Percentiles rank a stretch among this genome's conserved stretches.
Evolutionary conservation across 495 filamentous ascomycete species (phyloP).

Genomic region (Neurospora sp.): DNA sequence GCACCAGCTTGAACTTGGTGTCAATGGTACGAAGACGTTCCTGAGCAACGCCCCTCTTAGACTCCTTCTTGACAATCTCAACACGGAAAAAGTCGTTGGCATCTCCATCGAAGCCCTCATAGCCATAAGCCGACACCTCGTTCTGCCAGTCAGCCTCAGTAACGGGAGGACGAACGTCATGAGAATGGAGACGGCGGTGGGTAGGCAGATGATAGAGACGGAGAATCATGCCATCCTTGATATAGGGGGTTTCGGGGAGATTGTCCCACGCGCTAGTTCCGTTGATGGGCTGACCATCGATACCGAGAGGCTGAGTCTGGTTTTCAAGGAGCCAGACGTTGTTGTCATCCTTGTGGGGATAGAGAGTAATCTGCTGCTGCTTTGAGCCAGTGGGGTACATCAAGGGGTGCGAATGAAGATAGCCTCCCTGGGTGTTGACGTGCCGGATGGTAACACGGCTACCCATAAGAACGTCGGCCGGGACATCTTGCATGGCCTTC

Average conservation of each 20-base stretch:
- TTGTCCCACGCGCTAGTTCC: conserved; percentile 80
- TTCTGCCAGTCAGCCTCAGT: conserved; percentile 98
- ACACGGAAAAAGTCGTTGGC: conserved; percentile 93
- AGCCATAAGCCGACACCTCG: conserved; percentile 95
- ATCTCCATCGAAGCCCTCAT: conserved; percentile 92
- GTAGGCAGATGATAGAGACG: conserved; percentile 76
- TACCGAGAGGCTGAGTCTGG: conserved; percentile 78
- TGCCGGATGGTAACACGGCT: conserved; percentile 81
- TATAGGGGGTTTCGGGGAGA: conserved; percentile 49
- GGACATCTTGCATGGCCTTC: conserved; percentile 89
- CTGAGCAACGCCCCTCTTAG: conserved; percentile 70
- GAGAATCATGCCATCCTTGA: conserved; percentile 72
- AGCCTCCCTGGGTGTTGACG: conserved; percentile 93
- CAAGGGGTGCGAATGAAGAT: conserved; percentile 89
- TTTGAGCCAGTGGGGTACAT: conserved; percentile 98
- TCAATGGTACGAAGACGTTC: conserved; percentile 84
- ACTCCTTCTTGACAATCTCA: conserved; percentile 87
- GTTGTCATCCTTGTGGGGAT: conserved; percentile 98
- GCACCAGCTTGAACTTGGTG: conserved; percentile 89
- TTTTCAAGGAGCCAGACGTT: conserved; percentile 92
- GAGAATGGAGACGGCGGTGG: conserved; percentile 84
- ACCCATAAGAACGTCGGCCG: conserved; percentile 83
- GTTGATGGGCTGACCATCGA: conserved; percentile 61
- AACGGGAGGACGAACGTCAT: conserved; percentile 93
- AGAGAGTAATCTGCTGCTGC: conserved; percentile 96